These are phyloP conservation scores for Paecilomyces dactylethromorphus DNA, from an alignment of 2,329 filamentous ascomycete species.

Conservation along the genomic window DNA sequence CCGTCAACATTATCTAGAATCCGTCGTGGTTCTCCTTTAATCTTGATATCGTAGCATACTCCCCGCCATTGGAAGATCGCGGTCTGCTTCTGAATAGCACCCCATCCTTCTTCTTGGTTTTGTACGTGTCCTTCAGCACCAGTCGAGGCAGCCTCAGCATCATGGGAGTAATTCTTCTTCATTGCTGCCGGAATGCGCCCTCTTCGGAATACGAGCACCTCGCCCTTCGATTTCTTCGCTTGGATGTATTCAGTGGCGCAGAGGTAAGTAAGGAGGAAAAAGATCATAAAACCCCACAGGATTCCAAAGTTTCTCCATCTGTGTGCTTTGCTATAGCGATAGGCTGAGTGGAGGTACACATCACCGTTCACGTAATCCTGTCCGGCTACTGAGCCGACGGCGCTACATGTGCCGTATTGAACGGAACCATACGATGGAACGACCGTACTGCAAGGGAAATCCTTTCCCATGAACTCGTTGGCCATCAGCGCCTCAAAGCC, in stretches of 20 bases:
- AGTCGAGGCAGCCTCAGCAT: conserved; percentile 24
- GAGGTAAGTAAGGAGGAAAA: conserved; percentile 58
- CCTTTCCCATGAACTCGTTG: conserved; percentile 68
- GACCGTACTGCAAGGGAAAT: conserved; percentile 47
- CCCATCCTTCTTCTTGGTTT: conserved; percentile 16
- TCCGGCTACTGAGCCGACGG: conserved; percentile 54
- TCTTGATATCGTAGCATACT: conserved; percentile 74
- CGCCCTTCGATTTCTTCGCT: conserved; percentile 68
- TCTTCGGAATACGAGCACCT: conserved; percentile 67
- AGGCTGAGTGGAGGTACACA: conserved; percentile 48
- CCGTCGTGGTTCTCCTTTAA: conserved; percentile 67
- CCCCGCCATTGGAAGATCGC: conserved; percentile 82
- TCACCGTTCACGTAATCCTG: conserved; percentile 50
- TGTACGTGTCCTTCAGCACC: conserved; percentile 23
- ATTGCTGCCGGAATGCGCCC: conserved; percentile 51
- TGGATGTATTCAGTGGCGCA: conserved; percentile 55
- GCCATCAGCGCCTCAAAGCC: conserved; percentile 74
- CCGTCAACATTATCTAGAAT: conserved; percentile 83
- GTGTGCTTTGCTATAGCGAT: conserved; percentile 52
- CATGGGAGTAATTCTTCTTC: conserved; percentile 15
- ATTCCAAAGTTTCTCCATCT: conserved; percentile 67
- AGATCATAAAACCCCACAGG: conserved; percentile 57
- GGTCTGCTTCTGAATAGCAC: conserved; percentile 56
- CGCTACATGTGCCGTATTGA: conserved; percentile 49
- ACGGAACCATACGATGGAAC: conserved; percentile 31